Conservation (phyloP, 805 yeast species). For the Ogataea wickerhamii region DNA sequence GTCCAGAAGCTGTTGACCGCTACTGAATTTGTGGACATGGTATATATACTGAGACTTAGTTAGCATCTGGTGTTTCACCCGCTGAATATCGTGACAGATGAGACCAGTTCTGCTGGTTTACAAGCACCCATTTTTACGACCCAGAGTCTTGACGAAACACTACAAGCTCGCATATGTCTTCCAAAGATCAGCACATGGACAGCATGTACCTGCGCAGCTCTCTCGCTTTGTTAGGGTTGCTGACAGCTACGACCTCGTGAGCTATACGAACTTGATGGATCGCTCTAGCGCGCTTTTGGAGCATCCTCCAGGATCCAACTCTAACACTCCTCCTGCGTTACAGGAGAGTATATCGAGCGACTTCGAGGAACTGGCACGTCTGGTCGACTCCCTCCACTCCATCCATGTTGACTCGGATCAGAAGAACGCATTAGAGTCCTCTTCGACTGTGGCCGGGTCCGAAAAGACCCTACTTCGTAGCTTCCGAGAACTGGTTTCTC, state of each 20-base stretch:
- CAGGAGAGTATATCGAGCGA: neutral
- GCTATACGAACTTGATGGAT: neutral
- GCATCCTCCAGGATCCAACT: too few species aligned
- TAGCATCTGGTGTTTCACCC: too few species aligned
- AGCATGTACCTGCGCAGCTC: neutral
- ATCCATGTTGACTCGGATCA: neutral
- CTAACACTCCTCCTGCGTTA: too few species aligned
- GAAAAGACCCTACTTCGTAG: neutral
- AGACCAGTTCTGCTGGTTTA: too few species aligned
- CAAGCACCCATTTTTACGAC: too few species aligned
- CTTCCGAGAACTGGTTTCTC: neutral
- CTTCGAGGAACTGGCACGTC: neutral
- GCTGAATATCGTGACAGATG: too few species aligned
- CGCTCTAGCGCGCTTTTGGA: neutral
- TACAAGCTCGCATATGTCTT: too few species aligned
- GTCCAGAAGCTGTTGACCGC: too few species aligned
- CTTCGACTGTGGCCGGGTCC: neutral
- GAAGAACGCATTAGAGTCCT: neutral
- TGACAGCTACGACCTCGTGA: neutral
- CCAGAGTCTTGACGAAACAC: too few species aligned
- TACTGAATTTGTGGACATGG: too few species aligned
- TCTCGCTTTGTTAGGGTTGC: neutral
- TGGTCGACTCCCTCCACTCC: conserved; percentile 3
- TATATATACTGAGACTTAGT: too few species aligned
- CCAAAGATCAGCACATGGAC: too few species aligned